Base-by-base conservation (phyloP, 495 filamentous ascomycete species). In the Hyphodiscus hymeniophilus region DNA sequence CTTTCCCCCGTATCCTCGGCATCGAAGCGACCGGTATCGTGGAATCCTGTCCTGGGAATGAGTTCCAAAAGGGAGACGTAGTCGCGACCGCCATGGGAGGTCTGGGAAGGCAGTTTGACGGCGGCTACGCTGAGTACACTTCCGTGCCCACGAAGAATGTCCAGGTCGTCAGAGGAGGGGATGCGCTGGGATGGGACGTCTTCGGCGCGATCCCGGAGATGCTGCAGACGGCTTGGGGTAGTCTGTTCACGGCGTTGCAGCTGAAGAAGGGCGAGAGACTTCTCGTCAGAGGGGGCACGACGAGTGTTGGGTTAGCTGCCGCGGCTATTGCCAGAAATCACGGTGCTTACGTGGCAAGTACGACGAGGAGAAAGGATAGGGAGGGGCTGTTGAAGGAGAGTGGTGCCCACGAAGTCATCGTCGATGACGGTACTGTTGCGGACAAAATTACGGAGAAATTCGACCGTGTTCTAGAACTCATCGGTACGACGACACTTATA, bases 121-220 rank as follows among this genome's bases (percentile, higher is more conserved):
- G 74, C n/a, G 70, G 69, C 0, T 80, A 76, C 53, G 75, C 75
- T 1, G 74, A 79, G 56, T 78, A 74, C 43, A 71, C 67, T 6
- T 65, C 62, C 42, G 69, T 72, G 1, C 64, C 71, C 0, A 65
- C 58, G 11, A 57, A 47, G 7, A 69, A 77, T 47, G 63, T 71
- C 16, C 68, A 70, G 51, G 56, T 57, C 16, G 39, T 76, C 7
- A 54, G 66, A 32, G 62, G 61, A 18, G 45, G 48, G 12, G 22
- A 38, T 35, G 50, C 50, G 15, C 31, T 73, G 15, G 47, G 51
- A 7, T 74, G 74, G 67, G 66, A 63, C 38, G 55, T 63, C 2
- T 45, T 78, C 0, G 76, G 72, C 12, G 71, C 70, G 0, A 52
- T 75, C 35, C 74, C 73, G 1, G 75, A 77, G 59, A 76, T 77